Percentiles rank a stretch among this genome's conserved stretches.
phyloP scores from a whole-genome alignment of 106 monocot genomes.

The Alisma plantagoaquatica region DNA sequence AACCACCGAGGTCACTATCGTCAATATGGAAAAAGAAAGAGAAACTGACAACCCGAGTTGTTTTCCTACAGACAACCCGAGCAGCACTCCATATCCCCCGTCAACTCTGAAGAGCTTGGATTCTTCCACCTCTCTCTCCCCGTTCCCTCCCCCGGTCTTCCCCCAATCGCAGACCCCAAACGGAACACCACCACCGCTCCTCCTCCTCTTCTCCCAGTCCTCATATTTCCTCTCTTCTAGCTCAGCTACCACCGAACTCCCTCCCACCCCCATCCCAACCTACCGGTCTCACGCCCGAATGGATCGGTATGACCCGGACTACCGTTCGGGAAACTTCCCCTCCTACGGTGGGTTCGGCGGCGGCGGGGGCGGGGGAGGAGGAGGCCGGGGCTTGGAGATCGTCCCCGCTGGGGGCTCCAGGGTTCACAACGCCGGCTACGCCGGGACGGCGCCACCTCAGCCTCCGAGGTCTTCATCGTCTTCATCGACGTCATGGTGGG shows the following conservation, averaged over 20 bases:
- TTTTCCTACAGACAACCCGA: no score
- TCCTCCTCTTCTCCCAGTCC: no score
- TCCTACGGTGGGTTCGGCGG: not conserved
- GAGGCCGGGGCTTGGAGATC: slow-evolving; percentile 7
- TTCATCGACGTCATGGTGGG: not conserved
- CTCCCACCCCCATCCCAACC: not conserved
- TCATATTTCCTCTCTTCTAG: no score
- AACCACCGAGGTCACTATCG: no score
- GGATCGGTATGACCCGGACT: slow-evolving; percentile 6
- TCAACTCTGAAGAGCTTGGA: no score
- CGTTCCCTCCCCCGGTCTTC: not conserved
- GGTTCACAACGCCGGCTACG: not conserved
- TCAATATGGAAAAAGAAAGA: no score
- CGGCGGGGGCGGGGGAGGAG: no score
- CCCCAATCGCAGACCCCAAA: not conserved
- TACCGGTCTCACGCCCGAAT: not conserved
- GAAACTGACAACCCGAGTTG: no score
- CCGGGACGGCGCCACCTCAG: not conserved
- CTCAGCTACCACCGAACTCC: no score
- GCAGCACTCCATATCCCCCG: no score
- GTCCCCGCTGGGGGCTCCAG: not conserved
- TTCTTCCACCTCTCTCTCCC: not conserved
- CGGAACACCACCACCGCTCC: no score
- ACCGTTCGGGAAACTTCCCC: slow-evolving; percentile 1
- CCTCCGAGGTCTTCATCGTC: not conserved